Percentiles rank a stretch among this genome's conserved stretches.
These are phyloP conservation scores for Tylopilus vinaceipallidus DNA, from an alignment of 768 basidiomycete genomes.

Conservation along the genomic window DNA sequence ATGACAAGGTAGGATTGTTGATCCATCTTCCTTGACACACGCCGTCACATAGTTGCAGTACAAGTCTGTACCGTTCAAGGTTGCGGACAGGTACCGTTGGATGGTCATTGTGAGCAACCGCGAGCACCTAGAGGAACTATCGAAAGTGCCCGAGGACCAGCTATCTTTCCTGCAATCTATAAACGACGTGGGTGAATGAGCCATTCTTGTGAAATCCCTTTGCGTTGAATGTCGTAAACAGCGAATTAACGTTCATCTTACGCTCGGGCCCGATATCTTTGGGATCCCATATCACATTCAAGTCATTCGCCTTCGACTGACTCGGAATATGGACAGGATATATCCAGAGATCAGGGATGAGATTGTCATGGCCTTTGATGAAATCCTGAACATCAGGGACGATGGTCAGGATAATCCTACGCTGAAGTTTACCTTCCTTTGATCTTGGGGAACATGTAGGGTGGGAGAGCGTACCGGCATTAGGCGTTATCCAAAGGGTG, in stretches of 20 bases:
- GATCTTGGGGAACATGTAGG: not conserved
- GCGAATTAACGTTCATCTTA: constrained; percentile 36
- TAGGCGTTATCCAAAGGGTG: not conserved
- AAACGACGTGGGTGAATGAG: constrained; percentile 32
- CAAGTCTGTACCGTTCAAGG: constrained; percentile 31
- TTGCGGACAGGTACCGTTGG: constrained; percentile 35
- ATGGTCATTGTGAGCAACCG: constrained; percentile 35
- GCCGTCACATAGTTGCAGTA: constrained; percentile 16
- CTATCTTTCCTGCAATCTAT: constrained; percentile 35
- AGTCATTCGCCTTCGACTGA: constrained; percentile 29
- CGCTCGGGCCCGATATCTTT: constrained; percentile 32
- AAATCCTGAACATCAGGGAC: constrained; percentile 29
- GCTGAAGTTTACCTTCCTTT: not conserved
- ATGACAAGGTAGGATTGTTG: constrained; percentile 23
- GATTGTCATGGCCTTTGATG: constrained; percentile 38
- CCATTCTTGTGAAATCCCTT: not conserved
- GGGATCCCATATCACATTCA: constrained; percentile 28
- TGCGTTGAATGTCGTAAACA: constrained; percentile 14
- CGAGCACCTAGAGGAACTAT: constrained; percentile 38
- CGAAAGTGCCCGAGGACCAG: constrained; percentile 38
- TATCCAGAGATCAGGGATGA: constrained; percentile 47
- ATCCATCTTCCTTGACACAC: no score
- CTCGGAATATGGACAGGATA: constrained; percentile 37
- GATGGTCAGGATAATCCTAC: constrained; percentile 6
- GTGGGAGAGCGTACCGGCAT: not conserved